These are phyloP conservation scores for Talaromyces marneffei DNA, from an alignment of 2,329 filamentous ascomycete species.

Conservation along the genomic window DNA sequence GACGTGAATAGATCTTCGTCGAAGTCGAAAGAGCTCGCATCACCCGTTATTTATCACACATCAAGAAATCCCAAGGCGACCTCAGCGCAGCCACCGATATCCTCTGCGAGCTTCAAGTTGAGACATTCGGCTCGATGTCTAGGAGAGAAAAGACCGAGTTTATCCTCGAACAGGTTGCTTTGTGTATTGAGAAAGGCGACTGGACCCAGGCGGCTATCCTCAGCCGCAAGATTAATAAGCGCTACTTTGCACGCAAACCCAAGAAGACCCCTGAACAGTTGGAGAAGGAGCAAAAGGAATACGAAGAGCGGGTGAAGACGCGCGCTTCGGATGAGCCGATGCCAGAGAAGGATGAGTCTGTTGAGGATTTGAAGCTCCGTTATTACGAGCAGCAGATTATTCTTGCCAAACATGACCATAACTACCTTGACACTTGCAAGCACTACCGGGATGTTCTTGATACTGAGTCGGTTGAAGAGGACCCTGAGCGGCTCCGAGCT, in stretches of 20 bases:
- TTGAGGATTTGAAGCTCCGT: conserved; percentile 88
- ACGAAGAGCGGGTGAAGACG: conserved; percentile 68
- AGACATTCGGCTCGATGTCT: conserved; percentile 98
- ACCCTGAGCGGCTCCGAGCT: conserved; percentile 75
- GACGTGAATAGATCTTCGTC: conserved; percentile 70
- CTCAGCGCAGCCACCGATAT: conserved; percentile 85
- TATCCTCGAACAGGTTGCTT: conserved; percentile 85
- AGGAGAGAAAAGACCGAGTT: conserved; percentile 98
- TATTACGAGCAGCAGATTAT: conserved; percentile 98
- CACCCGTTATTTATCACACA: conserved; percentile 89
- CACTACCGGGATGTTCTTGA: conserved; percentile 95
- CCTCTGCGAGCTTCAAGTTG: conserved; percentile 93
- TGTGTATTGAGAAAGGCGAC: conserved; percentile 92
- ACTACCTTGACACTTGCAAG: conserved; percentile 97
- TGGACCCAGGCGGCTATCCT: conserved; percentile 95
- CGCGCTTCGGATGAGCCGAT: conserved; percentile 71
- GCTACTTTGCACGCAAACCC: conserved; percentile 81
- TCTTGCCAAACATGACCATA: conserved; percentile 91
- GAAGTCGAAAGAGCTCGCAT: conserved; percentile 96
- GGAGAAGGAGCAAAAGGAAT: conserved; percentile 83
- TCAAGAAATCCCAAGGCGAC: conserved; percentile 95
- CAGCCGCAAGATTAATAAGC: conserved; percentile 92
- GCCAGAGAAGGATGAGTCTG: conserved; percentile 75
- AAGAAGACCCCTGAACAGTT: conserved; percentile 86
- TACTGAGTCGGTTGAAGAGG: conserved; percentile 89